phyloP scores from a whole-genome alignment of 768 basidiomycete genomes.

The Leccinum imitatum region DNA sequence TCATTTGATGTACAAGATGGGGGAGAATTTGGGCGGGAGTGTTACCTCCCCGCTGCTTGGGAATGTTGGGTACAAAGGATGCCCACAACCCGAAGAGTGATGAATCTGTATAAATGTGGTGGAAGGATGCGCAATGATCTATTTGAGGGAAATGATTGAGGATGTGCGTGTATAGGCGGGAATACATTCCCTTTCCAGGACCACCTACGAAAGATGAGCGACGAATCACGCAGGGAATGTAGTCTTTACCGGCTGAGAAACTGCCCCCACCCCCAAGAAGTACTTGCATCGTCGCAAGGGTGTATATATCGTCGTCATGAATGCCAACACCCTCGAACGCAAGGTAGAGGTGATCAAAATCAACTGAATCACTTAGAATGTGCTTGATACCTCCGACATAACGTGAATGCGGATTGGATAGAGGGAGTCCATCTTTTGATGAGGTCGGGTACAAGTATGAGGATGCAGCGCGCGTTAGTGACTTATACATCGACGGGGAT shows the following conservation, averaged over 20 bases:
- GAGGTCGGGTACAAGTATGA: constrained; percentile 59
- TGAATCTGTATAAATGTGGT: constrained; percentile 95
- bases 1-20: constrained; percentile 85
- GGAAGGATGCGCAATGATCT: constrained; percentile 95
- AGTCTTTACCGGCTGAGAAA: constrained; percentile 79
- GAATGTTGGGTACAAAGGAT: constrained; percentile 68
- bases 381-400: constrained; percentile 88
- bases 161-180: constrained; percentile 92
- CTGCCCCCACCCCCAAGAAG: constrained; percentile 94
- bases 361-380: constrained; percentile 55
- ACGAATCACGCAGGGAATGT: background rate
- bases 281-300: constrained; percentile 91
- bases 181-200: constrained; percentile 99
- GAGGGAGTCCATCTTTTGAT: constrained; percentile 7
- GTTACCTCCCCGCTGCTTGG: constrained; percentile 56
- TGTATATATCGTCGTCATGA: constrained; percentile 88
- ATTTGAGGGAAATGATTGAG: constrained; percentile 92
- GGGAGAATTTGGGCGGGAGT: constrained; percentile 72
- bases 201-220: constrained; percentile 54
- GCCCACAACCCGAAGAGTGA: constrained; percentile 92
- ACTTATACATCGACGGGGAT: constrained; percentile 57
- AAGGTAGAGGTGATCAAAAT: constrained; percentile 92
- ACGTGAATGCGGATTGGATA: constrained; percentile 38
- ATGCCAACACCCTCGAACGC: constrained; percentile 91
- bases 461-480: constrained; percentile 73